These are phyloP conservation scores for Vaccinium darrowii DNA, from an alignment of 148 eudicot genomes.

Conservation along the genomic window DNA sequence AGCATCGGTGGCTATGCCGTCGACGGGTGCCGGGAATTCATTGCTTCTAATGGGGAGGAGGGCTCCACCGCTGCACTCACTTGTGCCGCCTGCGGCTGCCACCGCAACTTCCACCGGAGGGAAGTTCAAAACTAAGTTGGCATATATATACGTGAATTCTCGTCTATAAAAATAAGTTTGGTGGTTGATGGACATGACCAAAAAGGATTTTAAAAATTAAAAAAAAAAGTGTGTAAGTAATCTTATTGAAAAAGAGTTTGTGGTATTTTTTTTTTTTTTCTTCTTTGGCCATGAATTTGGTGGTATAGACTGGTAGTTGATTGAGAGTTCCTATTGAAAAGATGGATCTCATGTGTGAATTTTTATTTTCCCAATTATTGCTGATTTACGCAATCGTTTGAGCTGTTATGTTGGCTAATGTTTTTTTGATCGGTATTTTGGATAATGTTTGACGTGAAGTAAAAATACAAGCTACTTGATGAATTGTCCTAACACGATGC, in stretches of 20 bases:
- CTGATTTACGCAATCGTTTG: background rate
- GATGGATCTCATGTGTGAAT: background rate
- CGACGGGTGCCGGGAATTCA: constrained; percentile 60
- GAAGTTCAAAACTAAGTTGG: constrained; percentile 32
- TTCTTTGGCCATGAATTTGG: background rate
- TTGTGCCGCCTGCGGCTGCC: constrained; percentile 66
- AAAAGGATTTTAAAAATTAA: background rate
- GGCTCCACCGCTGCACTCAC: constrained; percentile 34
- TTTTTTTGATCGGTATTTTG: too few species aligned
- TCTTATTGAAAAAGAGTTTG: background rate
- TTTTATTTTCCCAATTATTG: background rate
- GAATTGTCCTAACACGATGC: too few species aligned
- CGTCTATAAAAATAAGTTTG: constrained; percentile 16
- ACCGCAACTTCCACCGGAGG: constrained; percentile 56
- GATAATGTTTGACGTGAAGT: too few species aligned
- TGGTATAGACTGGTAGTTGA: background rate
- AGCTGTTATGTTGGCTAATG: background rate
- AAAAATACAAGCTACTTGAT: too few species aligned
- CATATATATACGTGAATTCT: constrained; percentile 2
- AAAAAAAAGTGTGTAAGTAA: background rate
- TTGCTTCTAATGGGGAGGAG: constrained; percentile 40
- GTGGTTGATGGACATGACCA: background rate
- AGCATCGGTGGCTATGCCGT: constrained; percentile 51
- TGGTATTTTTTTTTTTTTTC: background rate
- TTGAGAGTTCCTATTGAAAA: background rate